Conservation (phyloP, 495 filamentous ascomycete species). For the Amniculicola lignicola region DNA sequence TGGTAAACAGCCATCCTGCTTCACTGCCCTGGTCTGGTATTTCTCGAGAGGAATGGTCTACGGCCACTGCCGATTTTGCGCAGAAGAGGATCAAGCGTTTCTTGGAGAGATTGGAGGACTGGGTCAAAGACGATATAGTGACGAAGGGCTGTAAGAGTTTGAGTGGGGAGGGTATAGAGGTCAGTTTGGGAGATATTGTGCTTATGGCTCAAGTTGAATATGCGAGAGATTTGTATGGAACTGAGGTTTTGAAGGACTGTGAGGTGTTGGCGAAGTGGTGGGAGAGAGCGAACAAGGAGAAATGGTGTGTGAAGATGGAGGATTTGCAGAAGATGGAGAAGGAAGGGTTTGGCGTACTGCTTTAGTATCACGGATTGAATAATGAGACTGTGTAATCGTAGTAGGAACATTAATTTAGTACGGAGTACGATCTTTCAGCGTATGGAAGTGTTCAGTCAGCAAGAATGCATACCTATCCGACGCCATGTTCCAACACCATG, state of each 20-base stretch:
- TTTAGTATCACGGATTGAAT: neutral
- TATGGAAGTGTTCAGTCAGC: too few relatives aligned
- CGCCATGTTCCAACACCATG: neutral
- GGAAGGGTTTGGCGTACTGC: constrained; percentile 1
- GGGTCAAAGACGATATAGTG: neutral
- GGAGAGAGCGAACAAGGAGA: constrained; percentile 12
- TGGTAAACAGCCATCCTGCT: neutral
- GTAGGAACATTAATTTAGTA: neutral
- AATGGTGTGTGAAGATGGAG: constrained; percentile 15
- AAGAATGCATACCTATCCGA: neutral
- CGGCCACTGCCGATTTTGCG: neutral
- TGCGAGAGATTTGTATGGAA: neutral
- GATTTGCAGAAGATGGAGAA: constrained; percentile 4
- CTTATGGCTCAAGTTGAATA: constrained; percentile 3
- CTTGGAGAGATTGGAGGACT: constrained; percentile 3
- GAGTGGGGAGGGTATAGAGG: constrained; percentile 10
- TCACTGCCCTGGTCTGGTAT: constrained; percentile 7
- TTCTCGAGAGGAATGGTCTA: neutral
- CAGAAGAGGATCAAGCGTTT: neutral
- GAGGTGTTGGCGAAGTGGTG: constrained; percentile 13
- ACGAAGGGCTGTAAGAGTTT: constrained; percentile 6
- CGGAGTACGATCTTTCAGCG: too few relatives aligned
- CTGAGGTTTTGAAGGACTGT: constrained; percentile 5
- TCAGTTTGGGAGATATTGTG: constrained; percentile 10
- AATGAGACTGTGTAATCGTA: neutral